Percentiles rank a stretch among this genome's conserved stretches.
phyloP scores from a whole-genome alignment of 2,329 filamentous ascomycete genomes.

The Chaetomiaceae sp. region DNA sequence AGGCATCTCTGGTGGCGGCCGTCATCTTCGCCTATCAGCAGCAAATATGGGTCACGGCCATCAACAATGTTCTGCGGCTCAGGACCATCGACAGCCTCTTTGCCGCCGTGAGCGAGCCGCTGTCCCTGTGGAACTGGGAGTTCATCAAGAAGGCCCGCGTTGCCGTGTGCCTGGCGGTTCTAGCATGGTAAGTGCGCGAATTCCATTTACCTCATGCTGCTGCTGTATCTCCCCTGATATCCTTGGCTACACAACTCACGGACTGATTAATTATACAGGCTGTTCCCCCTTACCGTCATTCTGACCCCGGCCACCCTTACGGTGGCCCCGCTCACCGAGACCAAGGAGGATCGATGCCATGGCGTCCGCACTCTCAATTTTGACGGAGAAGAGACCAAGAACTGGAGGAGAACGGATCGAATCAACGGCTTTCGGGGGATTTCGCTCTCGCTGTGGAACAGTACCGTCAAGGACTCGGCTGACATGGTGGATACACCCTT shows the following conservation, averaged over 20 bases:
- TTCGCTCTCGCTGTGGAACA: slow-evolving; percentile 29
- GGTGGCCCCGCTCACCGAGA: slow-evolving; percentile 23
- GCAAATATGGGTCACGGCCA: slow-evolving; percentile 25
- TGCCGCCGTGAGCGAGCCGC: slow-evolving; percentile 19
- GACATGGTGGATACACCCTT: slow-evolving; percentile 1
- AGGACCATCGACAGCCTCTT: slow-evolving; percentile 25
- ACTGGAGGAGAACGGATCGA: slow-evolving; percentile 25
- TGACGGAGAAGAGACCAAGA: slow-evolving; percentile 25
- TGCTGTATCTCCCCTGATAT: background rate
- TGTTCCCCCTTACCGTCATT: slow-evolving; percentile 30
- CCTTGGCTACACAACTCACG: too few relatives aligned
- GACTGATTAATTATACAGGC: slow-evolving; percentile 13
- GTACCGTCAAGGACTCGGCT: slow-evolving; percentile 18
- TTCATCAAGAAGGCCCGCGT: slow-evolving; percentile 22
- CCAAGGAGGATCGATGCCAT: slow-evolving; percentile 17
- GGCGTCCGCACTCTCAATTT: slow-evolving; percentile 31
- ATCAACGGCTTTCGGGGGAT: slow-evolving; percentile 25
- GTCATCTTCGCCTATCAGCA: slow-evolving; percentile 25
- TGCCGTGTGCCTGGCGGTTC: slow-evolving; percentile 15
- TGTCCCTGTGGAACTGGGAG: slow-evolving; percentile 22
- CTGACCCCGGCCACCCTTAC: slow-evolving; percentile 29
- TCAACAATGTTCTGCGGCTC: slow-evolving; percentile 19
- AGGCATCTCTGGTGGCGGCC: slow-evolving; percentile 21
- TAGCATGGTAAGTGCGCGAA: slow-evolving; percentile 17
- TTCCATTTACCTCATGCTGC: background rate